Conservation (phyloP, 805 yeast species). For the Cyberlindnera mycetangii region DNA sequence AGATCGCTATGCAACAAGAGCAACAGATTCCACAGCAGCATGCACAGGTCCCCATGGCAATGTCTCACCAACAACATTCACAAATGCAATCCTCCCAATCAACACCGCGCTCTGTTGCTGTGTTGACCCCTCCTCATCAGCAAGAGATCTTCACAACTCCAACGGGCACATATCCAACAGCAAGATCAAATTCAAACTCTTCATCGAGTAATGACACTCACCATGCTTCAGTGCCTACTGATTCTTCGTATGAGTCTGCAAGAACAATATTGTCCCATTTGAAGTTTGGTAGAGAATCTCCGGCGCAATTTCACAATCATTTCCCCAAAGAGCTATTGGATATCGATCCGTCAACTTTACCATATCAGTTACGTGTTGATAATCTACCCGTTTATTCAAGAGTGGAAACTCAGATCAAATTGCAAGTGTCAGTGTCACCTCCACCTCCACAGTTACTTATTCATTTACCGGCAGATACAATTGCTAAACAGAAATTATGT, state of each 20-base stretch:
- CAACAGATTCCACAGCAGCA: slow-evolving; percentile 3
- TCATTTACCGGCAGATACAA: slow-evolving; percentile 83
- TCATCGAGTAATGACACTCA: background rate
- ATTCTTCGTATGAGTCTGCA: slow-evolving; percentile 24
- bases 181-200: slow-evolving; percentile 2
- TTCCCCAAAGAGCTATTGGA: slow-evolving; percentile 30
- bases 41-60: background rate
- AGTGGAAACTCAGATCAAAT: slow-evolving; percentile 93
- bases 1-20: background rate
- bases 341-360: slow-evolving; percentile 29
- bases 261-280: slow-evolving; percentile 24
- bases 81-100: slow-evolving; percentile 3
- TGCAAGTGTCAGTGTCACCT: slow-evolving; percentile 65
- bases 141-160: slow-evolving; percentile 19
- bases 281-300: slow-evolving; percentile 27
- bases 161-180: slow-evolving; percentile 7
- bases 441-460: slow-evolving; percentile 71
- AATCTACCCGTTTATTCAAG: slow-evolving; percentile 80
- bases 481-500: slow-evolving; percentile 83
- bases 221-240: slow-evolving; percentile 8
- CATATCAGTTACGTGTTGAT: slow-evolving; percentile 48
- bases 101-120: slow-evolving; percentile 4
- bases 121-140: slow-evolving; percentile 7
- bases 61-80: background rate
- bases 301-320: slow-evolving; percentile 21